Base-by-base conservation (phyloP, 495 filamentous ascomycete species). In the Aspergillus steynii region DNA sequence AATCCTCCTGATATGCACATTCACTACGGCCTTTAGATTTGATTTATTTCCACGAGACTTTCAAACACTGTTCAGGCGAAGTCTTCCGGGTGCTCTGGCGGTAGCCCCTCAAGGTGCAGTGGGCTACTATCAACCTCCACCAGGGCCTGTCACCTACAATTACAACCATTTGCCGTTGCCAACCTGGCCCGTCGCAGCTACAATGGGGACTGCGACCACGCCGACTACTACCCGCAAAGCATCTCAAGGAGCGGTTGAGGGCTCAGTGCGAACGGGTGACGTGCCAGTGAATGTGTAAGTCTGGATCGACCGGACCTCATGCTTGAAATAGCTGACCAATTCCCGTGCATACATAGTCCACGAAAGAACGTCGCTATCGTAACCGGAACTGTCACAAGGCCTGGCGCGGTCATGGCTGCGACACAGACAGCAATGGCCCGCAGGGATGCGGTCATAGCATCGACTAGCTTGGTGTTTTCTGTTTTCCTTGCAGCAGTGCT, bases 1-100 rank as follows among this genome's bases (percentile, higher is more conserved):
- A 4, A 50, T 25, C 26, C 59, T 66, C 4, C 50, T 59, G 51
- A 50, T 55, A 45, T 54, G 56, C 32, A 48, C 60, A 2, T 25
- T 64, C 37, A 37, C 53, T 7, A 57, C 66, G 0, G 59, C 66
- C 12, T 54, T 61, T 27, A 27, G 48, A 46, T 32, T 63, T 15
- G 54, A 61, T 12, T 49, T 49, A 2, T 46, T 62, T 5, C 42
- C 55, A 5, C 55, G 52, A 28, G n/a, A 34, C 56, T 20, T 61
- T 51, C 52, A 6, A 50, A 54, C n/a, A n/a, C 20, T 62, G 14
- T 27, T 66, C 28, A 27, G 32, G 15, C 56, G 63, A 29, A 68
- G 66, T 37, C 42, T 69, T 2, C 66, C 66, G 20, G 66, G 53
- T 25, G 66, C 63, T 31, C 63, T 69, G 29, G 61, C 59, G 14